These are phyloP conservation scores for Fragilaria radians DNA, from an alignment of 108 stramenopile species.

Conservation along the genomic window DNA sequence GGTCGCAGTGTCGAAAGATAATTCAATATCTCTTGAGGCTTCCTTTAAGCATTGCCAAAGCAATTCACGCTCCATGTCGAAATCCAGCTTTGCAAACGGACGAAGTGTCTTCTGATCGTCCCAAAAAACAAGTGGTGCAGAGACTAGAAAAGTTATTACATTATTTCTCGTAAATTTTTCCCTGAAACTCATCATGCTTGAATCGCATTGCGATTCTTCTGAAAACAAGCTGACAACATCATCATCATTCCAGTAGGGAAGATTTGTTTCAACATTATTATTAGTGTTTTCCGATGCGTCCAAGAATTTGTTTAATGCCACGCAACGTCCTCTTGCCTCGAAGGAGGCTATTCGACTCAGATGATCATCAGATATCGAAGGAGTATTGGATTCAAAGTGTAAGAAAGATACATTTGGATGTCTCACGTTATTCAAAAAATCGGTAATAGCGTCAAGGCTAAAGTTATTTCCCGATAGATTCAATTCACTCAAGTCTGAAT, in stretches of 20 bases:
- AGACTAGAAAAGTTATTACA: constrained; percentile 71
- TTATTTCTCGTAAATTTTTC: constrained; percentile 21
- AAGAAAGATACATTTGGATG: no score
- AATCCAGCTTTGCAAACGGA: constrained; percentile 71
- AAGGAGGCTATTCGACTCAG: no score
- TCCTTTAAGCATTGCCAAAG: constrained; percentile 77
- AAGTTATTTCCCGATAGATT: constrained; percentile 54
- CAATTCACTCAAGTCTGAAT: constrained; percentile 32
- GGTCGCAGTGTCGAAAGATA: constrained; percentile 74
- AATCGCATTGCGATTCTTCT: no score
- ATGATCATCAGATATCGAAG: constrained; percentile 23
- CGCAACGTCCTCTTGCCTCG: no score
- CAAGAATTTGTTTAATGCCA: constrained; percentile 15
- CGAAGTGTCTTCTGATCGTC: constrained; percentile 41
- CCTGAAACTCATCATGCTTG: no score
- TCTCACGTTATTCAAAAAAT: no score
- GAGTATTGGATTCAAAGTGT: constrained; percentile 39
- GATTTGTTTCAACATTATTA: no score
- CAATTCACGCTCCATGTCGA: constrained; percentile 67
- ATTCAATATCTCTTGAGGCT: constrained; percentile 64
- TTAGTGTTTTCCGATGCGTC: no score
- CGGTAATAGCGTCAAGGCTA: constrained; percentile 18
- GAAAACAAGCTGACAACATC: no score
- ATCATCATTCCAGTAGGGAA: no score
- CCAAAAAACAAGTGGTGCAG: constrained; percentile 70